Conservation (phyloP, 306 rosid genomes). For the Arachis stenosperma region DNA sequence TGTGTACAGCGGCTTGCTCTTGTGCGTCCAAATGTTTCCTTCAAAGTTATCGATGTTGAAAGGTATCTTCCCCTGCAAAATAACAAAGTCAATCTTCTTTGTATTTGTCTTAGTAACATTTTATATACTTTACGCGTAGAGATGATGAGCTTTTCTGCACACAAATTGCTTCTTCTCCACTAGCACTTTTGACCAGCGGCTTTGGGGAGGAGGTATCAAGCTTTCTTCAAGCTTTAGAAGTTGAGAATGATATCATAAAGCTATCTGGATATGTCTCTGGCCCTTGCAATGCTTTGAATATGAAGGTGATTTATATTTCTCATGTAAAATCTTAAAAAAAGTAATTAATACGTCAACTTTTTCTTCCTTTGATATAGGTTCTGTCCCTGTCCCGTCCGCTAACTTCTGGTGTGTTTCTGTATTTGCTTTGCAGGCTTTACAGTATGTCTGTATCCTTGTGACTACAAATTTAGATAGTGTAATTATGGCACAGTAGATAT, state of each 20-base stretch:
- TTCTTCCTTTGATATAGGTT: constrained; percentile 17
- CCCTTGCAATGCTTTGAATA: constrained; percentile 56
- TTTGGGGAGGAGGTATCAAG: constrained; percentile 67
- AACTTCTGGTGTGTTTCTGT: constrained; percentile 34
- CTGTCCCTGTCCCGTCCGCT: constrained; percentile 26
- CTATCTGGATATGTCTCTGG: constrained; percentile 78
- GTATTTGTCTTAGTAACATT: constrained; percentile 39
- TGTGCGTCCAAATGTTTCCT: constrained; percentile 64
- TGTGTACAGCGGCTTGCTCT: constrained; percentile 66
- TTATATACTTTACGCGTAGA: constrained; percentile 47
- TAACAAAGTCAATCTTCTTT: constrained; percentile 32
- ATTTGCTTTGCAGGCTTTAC: constrained; percentile 75
- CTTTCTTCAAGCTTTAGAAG: constrained; percentile 61
- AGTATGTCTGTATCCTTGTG: constrained; percentile 90
- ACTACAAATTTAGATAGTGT: constrained; percentile 42
- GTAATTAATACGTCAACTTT: constrained; percentile 33
- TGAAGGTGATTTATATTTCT: constrained; percentile 60
- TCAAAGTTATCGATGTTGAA: constrained; percentile 74
- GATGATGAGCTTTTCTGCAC: constrained; percentile 77
- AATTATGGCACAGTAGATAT: constrained; percentile 38
- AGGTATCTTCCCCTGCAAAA: constrained; percentile 56
- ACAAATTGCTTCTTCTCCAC: constrained; percentile 71
- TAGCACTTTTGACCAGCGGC: constrained; percentile 65
- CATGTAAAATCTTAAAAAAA: constrained; percentile 10
- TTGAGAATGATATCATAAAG: constrained; percentile 57